Percentiles rank a stretch among this genome's conserved stretches.
Evolutionary conservation across 352 stramenopile genomes (phyloP).

Genomic region (Phytophthora cactorum): DNA sequence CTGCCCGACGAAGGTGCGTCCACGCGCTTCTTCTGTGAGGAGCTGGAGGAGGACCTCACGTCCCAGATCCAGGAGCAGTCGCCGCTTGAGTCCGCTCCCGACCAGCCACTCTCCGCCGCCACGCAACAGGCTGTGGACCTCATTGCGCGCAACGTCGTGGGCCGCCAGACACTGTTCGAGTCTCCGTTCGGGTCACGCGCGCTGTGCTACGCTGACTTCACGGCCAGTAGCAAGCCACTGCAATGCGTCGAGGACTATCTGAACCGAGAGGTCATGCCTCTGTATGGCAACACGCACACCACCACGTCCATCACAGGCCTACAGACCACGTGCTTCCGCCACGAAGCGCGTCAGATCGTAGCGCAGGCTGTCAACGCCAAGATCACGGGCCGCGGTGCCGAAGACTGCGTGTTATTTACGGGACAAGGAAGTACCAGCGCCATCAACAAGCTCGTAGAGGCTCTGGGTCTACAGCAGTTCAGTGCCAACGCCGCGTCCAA

Average conservation of each 20-base stretch:
- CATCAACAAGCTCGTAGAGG: conserved; percentile 77
- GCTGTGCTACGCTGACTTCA: conserved; percentile 96
- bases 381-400: conserved; percentile 85
- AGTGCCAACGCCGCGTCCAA: background rate
- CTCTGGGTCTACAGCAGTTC: conserved; percentile 62
- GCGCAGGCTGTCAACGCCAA: conserved; percentile 91
- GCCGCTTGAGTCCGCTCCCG: background rate
- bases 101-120: conserved; percentile 15
- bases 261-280: conserved; percentile 83
- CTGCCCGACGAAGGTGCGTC: conserved; percentile 30
- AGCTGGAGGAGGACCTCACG: conserved; percentile 73
- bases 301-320: conserved; percentile 80
- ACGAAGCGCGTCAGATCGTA: conserved; percentile 95
- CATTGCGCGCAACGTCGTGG: conserved; percentile 57
- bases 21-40: conserved; percentile 80
- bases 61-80: conserved; percentile 39
- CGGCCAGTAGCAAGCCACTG: conserved; percentile 90
- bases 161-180: conserved; percentile 53
- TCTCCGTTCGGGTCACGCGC: conserved; percentile 75
- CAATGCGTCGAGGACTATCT: conserved; percentile 93
- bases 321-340: conserved; percentile 94
- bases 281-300: conserved; percentile 99
- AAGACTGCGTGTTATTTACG: conserved; percentile 97
- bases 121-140: conserved; percentile 39
- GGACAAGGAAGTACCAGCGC: conserved; percentile 88